Evolutionary conservation across 2,329 filamentous ascomycete genomes (phyloP).

Genomic region (Moelleriella libera): DNA sequence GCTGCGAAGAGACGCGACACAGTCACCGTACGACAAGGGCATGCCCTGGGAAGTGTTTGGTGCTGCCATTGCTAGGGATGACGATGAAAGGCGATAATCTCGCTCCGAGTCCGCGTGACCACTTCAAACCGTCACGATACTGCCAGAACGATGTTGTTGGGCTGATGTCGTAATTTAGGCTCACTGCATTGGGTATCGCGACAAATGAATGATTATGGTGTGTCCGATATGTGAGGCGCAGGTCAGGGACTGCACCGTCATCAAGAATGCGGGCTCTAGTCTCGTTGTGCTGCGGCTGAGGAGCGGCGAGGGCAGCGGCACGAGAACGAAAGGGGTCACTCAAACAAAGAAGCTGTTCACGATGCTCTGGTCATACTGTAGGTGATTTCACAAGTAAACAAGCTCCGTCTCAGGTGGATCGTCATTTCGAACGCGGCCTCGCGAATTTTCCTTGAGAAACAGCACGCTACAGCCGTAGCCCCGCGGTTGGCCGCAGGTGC

Average conservation of each 20-base stretch:
- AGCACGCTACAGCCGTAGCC: too few species aligned
- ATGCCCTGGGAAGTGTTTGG: conserved; percentile 9
- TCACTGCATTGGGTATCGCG: neutral
- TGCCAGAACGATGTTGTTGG: neutral
- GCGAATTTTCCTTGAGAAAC: too few species aligned
- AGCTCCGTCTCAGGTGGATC: neutral
- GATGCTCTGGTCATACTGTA: conserved; percentile 1
- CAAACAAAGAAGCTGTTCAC: neutral
- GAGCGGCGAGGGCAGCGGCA: neutral
- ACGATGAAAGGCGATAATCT: neutral
- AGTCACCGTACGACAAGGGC: conserved; percentile 34
- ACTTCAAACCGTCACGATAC: neutral
- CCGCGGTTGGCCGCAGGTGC: neutral
- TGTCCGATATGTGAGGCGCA: too few species aligned
- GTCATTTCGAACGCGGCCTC: neutral
- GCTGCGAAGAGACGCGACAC: conserved; percentile 43
- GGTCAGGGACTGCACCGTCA: neutral
- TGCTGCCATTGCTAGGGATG: conserved; percentile 5
- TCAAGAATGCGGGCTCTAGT: conserved; percentile 3
- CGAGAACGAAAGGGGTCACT: neutral
- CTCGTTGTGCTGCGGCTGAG: conserved; percentile 1
- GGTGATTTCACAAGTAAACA: neutral
- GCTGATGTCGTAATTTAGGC: neutral
- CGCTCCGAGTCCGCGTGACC: neutral
- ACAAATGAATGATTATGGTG: neutral